A percentile compares a stretch with the other conserved stretches of the same genome.
These are phyloP conservation scores for Actinomortierella wolfii DNA, from an alignment of 371 early-diverging fungal genomes.

Conservation along the genomic window DNA sequence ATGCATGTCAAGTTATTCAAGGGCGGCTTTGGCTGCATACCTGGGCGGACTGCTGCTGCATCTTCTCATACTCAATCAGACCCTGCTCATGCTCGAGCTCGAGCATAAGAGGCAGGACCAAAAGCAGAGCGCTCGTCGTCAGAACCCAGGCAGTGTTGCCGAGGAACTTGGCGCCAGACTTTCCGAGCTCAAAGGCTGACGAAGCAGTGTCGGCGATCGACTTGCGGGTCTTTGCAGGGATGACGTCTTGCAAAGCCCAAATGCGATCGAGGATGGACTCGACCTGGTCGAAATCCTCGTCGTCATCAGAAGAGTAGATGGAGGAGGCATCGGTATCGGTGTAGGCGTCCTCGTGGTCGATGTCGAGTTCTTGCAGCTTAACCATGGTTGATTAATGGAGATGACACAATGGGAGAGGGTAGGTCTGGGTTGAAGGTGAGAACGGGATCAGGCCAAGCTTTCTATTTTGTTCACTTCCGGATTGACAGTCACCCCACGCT, in stretches of 20 bases:
- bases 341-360: constrained; percentile 44
- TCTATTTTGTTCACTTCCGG: too few relatives aligned
- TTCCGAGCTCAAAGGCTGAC: constrained; percentile 59
- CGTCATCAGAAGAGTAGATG: constrained; percentile 42
- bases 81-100: constrained; percentile 80
- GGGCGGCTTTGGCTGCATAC: constrained; percentile 6
- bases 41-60: constrained; percentile 59
- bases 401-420: too few relatives aligned
- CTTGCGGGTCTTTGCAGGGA: constrained; percentile 71
- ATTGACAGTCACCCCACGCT: too few relatives aligned
- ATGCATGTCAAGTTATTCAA: background rate
- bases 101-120: constrained; percentile 75
- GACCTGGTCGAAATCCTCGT: constrained; percentile 47
- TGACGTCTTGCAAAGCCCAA: constrained; percentile 75
- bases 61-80: constrained; percentile 78
- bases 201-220: constrained; percentile 56
- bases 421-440: too few relatives aligned
- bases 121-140: constrained; percentile 75
- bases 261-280: constrained; percentile 66
- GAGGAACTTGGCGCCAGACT: constrained; percentile 60
- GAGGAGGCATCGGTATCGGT: constrained; percentile 41
- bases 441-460: too few relatives aligned
- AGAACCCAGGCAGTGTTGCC: constrained; percentile 85
- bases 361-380: constrained; percentile 45
- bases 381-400: constrained; percentile 24